Evolutionary conservation across 148 eudicot genomes (phyloP).

Genomic region (Selenicereus undatus): DNA sequence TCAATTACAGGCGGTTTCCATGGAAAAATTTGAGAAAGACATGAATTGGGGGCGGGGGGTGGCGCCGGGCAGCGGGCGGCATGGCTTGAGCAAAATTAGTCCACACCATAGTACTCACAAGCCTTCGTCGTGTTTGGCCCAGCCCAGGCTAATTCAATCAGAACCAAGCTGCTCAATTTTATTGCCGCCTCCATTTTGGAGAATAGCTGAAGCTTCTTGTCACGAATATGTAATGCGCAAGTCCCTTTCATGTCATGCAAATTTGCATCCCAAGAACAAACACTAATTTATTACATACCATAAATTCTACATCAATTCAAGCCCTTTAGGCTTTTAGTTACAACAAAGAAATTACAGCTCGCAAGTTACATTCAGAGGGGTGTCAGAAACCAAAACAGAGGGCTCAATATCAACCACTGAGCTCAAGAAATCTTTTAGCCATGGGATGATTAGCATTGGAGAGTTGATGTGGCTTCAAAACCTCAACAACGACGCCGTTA

Average conservation of each 20-base stretch:
- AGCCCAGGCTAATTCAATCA: too few species aligned
- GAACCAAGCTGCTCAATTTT: too few species aligned
- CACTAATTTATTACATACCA: neutral
- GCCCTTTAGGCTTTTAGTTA: neutral
- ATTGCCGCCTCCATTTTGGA: too few species aligned
- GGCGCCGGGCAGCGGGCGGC: too few species aligned
- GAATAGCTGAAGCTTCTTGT: too few species aligned
- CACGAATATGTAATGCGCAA: too few species aligned
- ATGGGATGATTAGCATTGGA: conserved; percentile 33
- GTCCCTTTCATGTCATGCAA: neutral
- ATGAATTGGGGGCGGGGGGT: too few species aligned
- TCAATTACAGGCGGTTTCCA: too few species aligned
- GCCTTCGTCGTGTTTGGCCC: too few species aligned
- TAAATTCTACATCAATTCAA: neutral
- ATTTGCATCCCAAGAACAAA: neutral
- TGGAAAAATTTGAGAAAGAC: too few species aligned
- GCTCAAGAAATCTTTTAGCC: conserved; percentile 31
- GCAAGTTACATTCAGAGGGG: neutral
- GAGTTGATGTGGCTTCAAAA: conserved; percentile 30
- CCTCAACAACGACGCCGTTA: conserved; percentile 28
- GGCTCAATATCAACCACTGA: conserved; percentile 10
- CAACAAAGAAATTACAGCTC: neutral
- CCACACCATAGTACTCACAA: too few species aligned
- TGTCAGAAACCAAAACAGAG: neutral
- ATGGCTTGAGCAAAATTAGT: too few species aligned